Evolutionary conservation across 257 asterid genomes (phyloP).

Genomic region (Solanum dulcamara): DNA sequence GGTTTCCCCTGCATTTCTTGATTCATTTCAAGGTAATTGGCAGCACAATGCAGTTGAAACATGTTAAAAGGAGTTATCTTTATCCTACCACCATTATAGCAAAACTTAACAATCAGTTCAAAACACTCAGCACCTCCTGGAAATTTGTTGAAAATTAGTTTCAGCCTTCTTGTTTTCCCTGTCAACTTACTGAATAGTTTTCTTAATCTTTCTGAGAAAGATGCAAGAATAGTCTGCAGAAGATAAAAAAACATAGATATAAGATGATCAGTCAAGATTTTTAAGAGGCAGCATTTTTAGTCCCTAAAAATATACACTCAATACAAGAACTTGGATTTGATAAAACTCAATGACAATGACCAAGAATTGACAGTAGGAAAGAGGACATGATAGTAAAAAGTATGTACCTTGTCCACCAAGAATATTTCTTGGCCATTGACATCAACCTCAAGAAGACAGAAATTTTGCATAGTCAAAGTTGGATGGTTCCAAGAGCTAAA

Average conservation of each 20-base stretch:
- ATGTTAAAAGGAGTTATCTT: conserved; percentile 25
- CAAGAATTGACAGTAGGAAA: background rate
- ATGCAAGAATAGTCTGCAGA: conserved; percentile 39
- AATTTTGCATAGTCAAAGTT: conserved; percentile 10
- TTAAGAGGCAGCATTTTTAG: background rate
- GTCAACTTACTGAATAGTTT: conserved; percentile 21
- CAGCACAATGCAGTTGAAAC: conserved; percentile 33
- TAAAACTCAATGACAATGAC: background rate
- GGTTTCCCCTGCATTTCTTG: conserved; percentile 1
- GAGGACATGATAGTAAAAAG: background rate
- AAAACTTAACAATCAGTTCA: conserved; percentile 37
- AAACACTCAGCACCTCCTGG: conserved; percentile 59
- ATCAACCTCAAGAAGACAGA: conserved; percentile 44
- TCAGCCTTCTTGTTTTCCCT: conserved; percentile 10
- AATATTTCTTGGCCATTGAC: conserved; percentile 54
- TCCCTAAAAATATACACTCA: background rate
- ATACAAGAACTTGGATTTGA: background rate
- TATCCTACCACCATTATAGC: conserved; percentile 35
- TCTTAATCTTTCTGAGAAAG: conserved; percentile 35
- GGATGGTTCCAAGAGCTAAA: background rate
- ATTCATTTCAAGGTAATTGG: conserved; percentile 34
- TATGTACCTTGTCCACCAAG: conserved; percentile 35
- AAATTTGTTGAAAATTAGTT: conserved; percentile 43
- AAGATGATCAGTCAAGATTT: background rate
- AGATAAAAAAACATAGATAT: background rate